Conservation (phyloP, 768 basidiomycete species). For the Termitomyces sp. region DNA sequence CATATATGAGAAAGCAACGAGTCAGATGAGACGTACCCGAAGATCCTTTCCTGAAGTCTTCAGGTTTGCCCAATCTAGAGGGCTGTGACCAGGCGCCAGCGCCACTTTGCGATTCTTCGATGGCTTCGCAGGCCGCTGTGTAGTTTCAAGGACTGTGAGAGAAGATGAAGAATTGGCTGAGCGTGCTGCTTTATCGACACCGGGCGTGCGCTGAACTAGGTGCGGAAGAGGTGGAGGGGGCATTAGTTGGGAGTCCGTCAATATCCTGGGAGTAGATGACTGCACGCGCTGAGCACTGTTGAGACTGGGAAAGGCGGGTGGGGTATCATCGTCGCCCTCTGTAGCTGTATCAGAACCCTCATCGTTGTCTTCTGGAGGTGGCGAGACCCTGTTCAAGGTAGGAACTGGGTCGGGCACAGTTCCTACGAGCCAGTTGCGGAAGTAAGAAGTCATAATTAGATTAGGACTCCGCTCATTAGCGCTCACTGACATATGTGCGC, state of each 20-base stretch:
- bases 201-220: slow-evolving; percentile 38
- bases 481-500: too few relatives aligned
- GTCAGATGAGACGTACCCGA: slow-evolving; percentile 46
- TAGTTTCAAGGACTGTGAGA: slow-evolving; percentile 62
- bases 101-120: slow-evolving; percentile 77
- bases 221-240: slow-evolving; percentile 49
- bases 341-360: slow-evolving; percentile 28
- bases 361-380: slow-evolving; percentile 44
- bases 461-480: slow-evolving; percentile 5
- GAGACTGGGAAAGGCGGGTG: slow-evolving; percentile 74
- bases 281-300: slow-evolving; percentile 68
- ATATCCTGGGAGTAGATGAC: slow-evolving; percentile 29
- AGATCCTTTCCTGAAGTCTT: slow-evolving; percentile 81
- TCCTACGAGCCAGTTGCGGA: slow-evolving; percentile 57
- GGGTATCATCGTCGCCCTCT: slow-evolving; percentile 50
- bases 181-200: slow-evolving; percentile 30
- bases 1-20: not conserved
- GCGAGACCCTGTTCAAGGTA: slow-evolving; percentile 35
- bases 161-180: slow-evolving; percentile 32
- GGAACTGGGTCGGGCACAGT: slow-evolving; percentile 31
- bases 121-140: slow-evolving; percentile 51
- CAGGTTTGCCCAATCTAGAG: slow-evolving; percentile 91
- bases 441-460: slow-evolving; percentile 51
- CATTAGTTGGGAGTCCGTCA: slow-evolving; percentile 52
- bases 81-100: slow-evolving; percentile 86